phyloP scores from a whole-genome alignment of 768 basidiomycete species.

The Hypsizygus marmoreus region DNA sequence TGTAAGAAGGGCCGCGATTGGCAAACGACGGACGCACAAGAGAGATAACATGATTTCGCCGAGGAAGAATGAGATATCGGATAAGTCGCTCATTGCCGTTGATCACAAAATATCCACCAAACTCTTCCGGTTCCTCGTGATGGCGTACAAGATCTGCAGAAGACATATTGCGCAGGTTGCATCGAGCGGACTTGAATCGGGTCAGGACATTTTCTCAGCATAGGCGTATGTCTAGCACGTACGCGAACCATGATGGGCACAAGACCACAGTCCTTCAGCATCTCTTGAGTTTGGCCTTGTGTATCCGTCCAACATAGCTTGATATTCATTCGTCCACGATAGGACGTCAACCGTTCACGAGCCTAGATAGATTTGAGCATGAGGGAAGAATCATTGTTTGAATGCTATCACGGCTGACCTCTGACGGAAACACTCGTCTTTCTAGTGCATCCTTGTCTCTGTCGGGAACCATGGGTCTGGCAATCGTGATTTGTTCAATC shows the following conservation, averaged over 20 bases:
- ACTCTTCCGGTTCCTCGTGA: constrained; percentile 97
- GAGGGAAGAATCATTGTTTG: constrained; percentile 8
- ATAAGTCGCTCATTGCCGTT: constrained; percentile 99
- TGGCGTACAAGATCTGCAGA: constrained; percentile 84
- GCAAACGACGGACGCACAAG: constrained; percentile 89
- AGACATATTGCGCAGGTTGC: constrained; percentile 85
- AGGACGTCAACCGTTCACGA: constrained; percentile 90
- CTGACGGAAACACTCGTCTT: constrained; percentile 82
- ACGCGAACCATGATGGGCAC: constrained; percentile 98
- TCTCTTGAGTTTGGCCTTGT: constrained; percentile 65
- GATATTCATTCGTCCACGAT: constrained; percentile 86
- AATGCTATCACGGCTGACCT: constrained; percentile 50
- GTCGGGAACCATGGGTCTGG: constrained; percentile 85
- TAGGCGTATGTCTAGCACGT: constrained; percentile 32
- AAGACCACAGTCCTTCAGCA: constrained; percentile 86
- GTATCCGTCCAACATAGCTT: constrained; percentile 84
- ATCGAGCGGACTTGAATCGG: constrained; percentile 73
- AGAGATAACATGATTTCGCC: constrained; percentile 93
- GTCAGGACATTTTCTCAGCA: neutral
- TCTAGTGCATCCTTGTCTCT: constrained; percentile 76
- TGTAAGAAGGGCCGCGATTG: constrained; percentile 94
- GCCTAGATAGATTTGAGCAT: constrained; percentile 53
- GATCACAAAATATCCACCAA: constrained; percentile 97
- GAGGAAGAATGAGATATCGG: constrained; percentile 94
- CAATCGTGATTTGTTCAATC: constrained; percentile 84